Conservation (phyloP, 1,284 basidiomycete species). For the Schizophyllum amplum region DNA sequence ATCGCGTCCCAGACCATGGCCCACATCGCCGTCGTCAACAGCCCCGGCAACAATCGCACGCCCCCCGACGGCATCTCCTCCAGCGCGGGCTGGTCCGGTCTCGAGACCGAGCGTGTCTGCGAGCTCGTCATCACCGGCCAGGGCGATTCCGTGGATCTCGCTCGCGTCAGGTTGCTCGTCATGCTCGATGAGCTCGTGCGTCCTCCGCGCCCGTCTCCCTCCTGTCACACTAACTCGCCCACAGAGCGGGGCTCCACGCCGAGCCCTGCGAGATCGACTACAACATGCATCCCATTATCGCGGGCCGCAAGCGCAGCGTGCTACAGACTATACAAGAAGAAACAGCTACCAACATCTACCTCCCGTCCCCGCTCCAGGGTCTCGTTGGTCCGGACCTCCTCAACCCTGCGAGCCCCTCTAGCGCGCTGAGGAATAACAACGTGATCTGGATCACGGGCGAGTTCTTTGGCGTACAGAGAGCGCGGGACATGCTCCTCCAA, state of each 20-base stretch:
- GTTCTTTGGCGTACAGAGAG: slow-evolving; percentile 93
- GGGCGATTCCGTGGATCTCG: slow-evolving; percentile 86
- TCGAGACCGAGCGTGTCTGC: slow-evolving; percentile 90
- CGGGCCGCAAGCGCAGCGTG: slow-evolving; percentile 81
- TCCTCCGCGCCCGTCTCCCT: slow-evolving; percentile 13
- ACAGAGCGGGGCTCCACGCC: slow-evolving; percentile 81
- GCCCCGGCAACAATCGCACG: slow-evolving; percentile 62
- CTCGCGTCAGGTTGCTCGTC: slow-evolving; percentile 84
- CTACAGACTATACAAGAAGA: slow-evolving; percentile 95
- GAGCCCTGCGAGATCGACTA: slow-evolving; percentile 93
- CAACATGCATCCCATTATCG: slow-evolving; percentile 89
- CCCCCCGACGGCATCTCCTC: slow-evolving; percentile 70
- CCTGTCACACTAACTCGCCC: slow-evolving; percentile 8
- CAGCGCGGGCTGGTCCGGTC: slow-evolving; percentile 73
- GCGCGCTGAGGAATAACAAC: slow-evolving; percentile 51
- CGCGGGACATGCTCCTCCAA: slow-evolving; percentile 91
- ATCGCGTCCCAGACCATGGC: slow-evolving; percentile 85
- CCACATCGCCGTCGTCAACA: slow-evolving; percentile 85
- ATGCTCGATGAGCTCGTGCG: slow-evolving; percentile 91
- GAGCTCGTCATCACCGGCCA: slow-evolving; percentile 87
- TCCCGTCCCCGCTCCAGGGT: slow-evolving; percentile 86
- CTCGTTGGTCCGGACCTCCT: slow-evolving; percentile 62
- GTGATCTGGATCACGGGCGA: slow-evolving; percentile 96
- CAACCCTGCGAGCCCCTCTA: slow-evolving; percentile 25
- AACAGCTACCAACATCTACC: slow-evolving; percentile 95